Evolutionary conservation across 352 stramenopile species (phyloP), one percentile per base, ranked within the genome.

Genomic region (Phytophthora macrochlamydospora): DNA sequence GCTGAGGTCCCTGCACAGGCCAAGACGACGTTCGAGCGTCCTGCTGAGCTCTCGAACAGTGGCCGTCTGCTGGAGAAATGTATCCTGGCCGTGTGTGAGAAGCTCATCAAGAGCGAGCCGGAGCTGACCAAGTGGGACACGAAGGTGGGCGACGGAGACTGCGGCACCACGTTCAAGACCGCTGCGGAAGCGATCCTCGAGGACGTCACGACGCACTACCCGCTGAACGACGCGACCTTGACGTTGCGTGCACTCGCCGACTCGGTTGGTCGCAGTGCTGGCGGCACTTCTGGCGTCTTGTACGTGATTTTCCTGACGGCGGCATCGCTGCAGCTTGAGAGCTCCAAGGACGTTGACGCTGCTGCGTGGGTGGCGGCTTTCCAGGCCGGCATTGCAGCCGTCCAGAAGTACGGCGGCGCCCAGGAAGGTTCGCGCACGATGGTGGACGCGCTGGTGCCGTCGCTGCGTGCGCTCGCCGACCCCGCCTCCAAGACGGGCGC

Each of bases 91-190:
- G 93, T 94, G 7, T 91, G 79, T 33, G 62, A 87, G 45, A 80
- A 78, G 24, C 69, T 99, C 29, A 88, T 97, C 52, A 81, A 94
- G 63, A 81, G 84, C 9, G 96, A 99, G 76, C 69, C 86, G 7
- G 66, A 97, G 40, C 76, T 99, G 6, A 99, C 94, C 2, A 89
- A 89, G 56, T 99, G 94, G 85, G 97, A 99, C 76, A 86, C 83
- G 1, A 98, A 92, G 75, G 97, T 98, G 18, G 97, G 97, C 43
- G 97, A 99, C 68, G 97, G 97, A 28, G 97, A 99, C 74, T 99
- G 97, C 68, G 97, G 97, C 18, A 93, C 91, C 14, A 99, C 97
- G 3, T 98, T 99, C 74, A 90, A 97, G 75, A 87, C 87, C 33
- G 97, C 97, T 12, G 95, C 96, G 12, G 79, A 93, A 33, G 81